Conservation (phyloP, 768 basidiomycete genomes). For the Xerocomus potaroensis region DNA sequence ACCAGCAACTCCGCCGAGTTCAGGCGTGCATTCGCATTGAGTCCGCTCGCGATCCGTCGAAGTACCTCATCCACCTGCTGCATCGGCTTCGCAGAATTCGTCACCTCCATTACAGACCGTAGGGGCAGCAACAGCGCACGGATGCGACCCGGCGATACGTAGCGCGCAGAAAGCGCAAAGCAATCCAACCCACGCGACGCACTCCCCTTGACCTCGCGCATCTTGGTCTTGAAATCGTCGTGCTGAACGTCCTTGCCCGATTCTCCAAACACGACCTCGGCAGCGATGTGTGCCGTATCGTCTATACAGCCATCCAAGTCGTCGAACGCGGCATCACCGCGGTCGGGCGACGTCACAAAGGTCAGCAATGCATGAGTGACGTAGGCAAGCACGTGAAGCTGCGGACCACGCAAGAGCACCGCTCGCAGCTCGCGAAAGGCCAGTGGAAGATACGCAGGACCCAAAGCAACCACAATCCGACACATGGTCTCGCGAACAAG, state of each 20-base stretch:
- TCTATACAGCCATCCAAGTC: slow-evolving; percentile 73
- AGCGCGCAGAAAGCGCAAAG: slow-evolving; percentile 74
- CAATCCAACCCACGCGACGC: slow-evolving; percentile 83
- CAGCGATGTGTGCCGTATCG: slow-evolving; percentile 75
- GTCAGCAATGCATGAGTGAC: slow-evolving; percentile 77
- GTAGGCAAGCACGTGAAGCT: slow-evolving; percentile 88
- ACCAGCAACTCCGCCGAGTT: slow-evolving; percentile 66
- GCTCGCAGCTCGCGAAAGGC: slow-evolving; percentile 78
- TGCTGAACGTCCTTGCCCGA: slow-evolving; percentile 84
- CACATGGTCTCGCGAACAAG: slow-evolving; percentile 77
- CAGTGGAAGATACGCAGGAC: slow-evolving; percentile 66
- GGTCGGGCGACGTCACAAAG: slow-evolving; percentile 66
- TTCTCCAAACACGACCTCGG: slow-evolving; percentile 91
- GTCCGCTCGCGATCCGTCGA: slow-evolving; percentile 73
- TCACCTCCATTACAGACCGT: slow-evolving; percentile 80
- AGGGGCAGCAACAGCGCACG: slow-evolving; percentile 74
- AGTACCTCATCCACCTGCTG: slow-evolving; percentile 85
- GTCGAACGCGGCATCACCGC: slow-evolving; percentile 46
- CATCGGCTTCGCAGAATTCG: slow-evolving; percentile 75
- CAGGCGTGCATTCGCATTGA: slow-evolving; percentile 78
- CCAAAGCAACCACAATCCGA: slow-evolving; percentile 70
- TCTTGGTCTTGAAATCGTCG: slow-evolving; percentile 92
- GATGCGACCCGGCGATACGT: slow-evolving; percentile 73
- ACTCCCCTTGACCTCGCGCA: slow-evolving; percentile 85
- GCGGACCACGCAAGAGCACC: slow-evolving; percentile 86